Percentiles rank a stretch among this genome's conserved stretches.
These are phyloP conservation scores for Stipa capillata DNA, from an alignment of 176 grass and related monocot genomes.

Conservation along the genomic window DNA sequence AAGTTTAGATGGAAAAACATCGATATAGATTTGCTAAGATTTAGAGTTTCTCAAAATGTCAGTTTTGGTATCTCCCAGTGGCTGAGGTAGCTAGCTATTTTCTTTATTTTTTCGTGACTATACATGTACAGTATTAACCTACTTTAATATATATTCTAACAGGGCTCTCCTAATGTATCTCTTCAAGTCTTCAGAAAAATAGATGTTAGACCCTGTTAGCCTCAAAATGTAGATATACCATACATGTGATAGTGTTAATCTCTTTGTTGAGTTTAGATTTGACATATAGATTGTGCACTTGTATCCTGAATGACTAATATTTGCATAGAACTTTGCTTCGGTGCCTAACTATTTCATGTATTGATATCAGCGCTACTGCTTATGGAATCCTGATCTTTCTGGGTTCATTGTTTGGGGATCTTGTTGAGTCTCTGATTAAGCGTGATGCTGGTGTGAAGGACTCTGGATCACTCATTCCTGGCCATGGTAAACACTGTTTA, in stretches of 20 bases:
- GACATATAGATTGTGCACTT: not conserved
- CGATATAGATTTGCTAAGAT: not conserved
- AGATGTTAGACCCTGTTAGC: not conserved
- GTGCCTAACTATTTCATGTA: conserved; percentile 27
- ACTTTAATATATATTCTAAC: not conserved
- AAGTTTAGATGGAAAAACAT: not conserved
- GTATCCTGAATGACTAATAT: not conserved
- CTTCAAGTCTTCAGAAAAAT: too few species aligned
- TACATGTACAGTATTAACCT: not conserved
- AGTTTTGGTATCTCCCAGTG: not conserved
- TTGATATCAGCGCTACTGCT: conserved; percentile 58
- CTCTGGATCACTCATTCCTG: conserved; percentile 94
- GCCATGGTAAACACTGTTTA: conserved; percentile 64
- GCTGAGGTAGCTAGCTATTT: not conserved
- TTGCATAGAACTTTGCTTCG: not conserved
- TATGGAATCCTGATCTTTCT: conserved; percentile 85
- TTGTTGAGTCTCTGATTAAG: conserved; percentile 93
- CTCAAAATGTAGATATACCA: not conserved
- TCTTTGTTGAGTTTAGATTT: not conserved
- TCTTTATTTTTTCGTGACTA: not conserved
- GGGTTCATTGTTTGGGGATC: conserved; percentile 88
- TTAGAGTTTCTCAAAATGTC: not conserved
- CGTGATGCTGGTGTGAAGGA: conserved; percentile 96
- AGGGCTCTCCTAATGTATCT: not conserved
- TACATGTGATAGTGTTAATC: not conserved